Conservation (phyloP, 164 flowering plant genomes). For the Amborella trichopoda region DNA sequence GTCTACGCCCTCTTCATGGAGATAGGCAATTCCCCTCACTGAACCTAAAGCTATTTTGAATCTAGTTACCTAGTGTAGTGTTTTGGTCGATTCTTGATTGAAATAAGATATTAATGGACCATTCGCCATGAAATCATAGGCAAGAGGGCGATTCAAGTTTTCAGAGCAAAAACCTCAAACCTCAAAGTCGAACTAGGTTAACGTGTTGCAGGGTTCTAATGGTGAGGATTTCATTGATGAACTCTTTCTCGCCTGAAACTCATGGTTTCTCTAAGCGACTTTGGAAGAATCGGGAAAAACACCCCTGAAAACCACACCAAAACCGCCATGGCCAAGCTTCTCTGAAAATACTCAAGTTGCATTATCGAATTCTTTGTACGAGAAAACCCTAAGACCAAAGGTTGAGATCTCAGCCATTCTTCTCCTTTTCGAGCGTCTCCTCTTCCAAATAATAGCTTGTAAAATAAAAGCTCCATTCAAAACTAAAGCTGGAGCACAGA, state of each 20-base stretch:
- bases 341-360: slow-evolving; percentile 61
- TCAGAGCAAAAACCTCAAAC: slow-evolving; percentile 87
- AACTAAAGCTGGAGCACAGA: too few species aligned
- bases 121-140: slow-evolving; percentile 76
- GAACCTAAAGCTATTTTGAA: slow-evolving; percentile 62
- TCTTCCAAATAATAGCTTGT: too few species aligned
- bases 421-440: too few species aligned
- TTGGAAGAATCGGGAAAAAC: slow-evolving; percentile 30
- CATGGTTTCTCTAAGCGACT: slow-evolving; percentile 74
- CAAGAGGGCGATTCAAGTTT: slow-evolving; percentile 51
- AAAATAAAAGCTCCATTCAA: too few species aligned
- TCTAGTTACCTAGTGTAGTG: slow-evolving; percentile 62
- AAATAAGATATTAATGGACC: slow-evolving; percentile 68
- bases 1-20: slow-evolving; percentile 74
- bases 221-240: slow-evolving; percentile 82
- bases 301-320: slow-evolving; percentile 73
- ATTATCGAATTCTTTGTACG: slow-evolving; percentile 56
- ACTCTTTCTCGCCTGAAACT: slow-evolving; percentile 59
- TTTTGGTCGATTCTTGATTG: slow-evolving; percentile 81
- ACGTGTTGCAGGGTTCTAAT: slow-evolving; percentile 90
- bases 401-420: too few species aligned
- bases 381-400: too few species aligned
- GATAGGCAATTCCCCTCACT: slow-evolving; percentile 67
- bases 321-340: slow-evolving; percentile 89
- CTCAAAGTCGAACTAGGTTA: slow-evolving; percentile 82